Base-by-base conservation (phyloP, 2,329 filamentous ascomycete genomes). In the Colletotrichum paranaense region DNA sequence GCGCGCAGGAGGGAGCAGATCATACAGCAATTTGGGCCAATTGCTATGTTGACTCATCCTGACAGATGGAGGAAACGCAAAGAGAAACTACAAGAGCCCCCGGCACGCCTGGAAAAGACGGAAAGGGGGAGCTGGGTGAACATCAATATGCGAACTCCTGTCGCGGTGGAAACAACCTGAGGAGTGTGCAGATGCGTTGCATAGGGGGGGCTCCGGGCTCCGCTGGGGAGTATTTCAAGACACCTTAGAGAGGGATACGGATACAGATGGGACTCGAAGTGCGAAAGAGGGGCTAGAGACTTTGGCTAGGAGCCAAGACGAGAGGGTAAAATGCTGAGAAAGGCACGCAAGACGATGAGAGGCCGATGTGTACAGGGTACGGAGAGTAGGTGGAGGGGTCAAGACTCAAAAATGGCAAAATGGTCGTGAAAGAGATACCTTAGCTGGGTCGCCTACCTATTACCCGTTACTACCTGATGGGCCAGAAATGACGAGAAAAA, bases 1-100 rank as follows among this genome's bases (percentile, higher is more conserved):
- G 52, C 58, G 28, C 65, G 72, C 75, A 74, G 78, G 76, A 77
- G 76, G 76, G 67, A 70, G 72, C 35, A 75, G 75, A 76, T 76
- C 74, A 63, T 62, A 70, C 68, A 74, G 67, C 59, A 53, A 65
- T 69, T 64, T 73, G 62, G 72, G 66, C 71, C 68, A 72, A 74
- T 73, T 77, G 75, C 76, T n/a, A 62, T 58, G 65, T 79, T 77
- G 78, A 76, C 66, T 70, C 74, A 71, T 64, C 32, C 53, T 30
- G 42, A 49, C 42, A 49, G 42, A 49, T 49, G 19, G 42, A 49
- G 42, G 19, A n/a, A 49, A n/a, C 19, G 42, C 19, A 26, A 24
- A 55, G 42, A 75, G 56, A 63, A 69, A 62, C 57, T 46, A 67
- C 22, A 63, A 53, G 46, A 49, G 42, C 19, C 42, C 42, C 42